Conservation (phyloP, 2,329 filamentous ascomycete genomes). For the Colletotrichum sp. region DNA sequence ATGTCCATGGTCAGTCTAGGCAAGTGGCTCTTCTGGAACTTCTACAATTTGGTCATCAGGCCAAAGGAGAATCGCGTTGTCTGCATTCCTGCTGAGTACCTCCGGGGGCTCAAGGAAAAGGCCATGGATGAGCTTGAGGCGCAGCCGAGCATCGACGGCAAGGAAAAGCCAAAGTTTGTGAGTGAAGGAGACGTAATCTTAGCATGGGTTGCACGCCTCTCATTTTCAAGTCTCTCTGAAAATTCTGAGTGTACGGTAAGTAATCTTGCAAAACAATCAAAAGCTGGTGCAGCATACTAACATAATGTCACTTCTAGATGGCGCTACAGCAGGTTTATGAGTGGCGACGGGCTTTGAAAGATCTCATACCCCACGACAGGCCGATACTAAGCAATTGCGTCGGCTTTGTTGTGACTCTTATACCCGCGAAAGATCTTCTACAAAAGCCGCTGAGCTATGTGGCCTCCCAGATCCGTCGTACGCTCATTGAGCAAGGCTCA, state of each 20-base stretch:
- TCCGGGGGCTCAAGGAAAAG: neutral
- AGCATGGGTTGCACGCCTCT: constrained; percentile 39
- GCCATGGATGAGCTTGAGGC: neutral
- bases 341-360: neutral
- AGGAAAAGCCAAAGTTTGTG: constrained; percentile 28
- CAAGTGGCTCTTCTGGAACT: neutral
- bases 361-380: neutral
- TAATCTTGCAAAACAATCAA: neutral
- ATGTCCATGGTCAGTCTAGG: neutral
- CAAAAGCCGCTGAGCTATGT: neutral
- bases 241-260: constrained; percentile 4
- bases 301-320: neutral
- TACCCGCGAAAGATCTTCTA: neutral
- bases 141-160: constrained; percentile 22
- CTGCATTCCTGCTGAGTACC: neutral
- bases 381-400: neutral
- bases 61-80: neutral
- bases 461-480: neutral
- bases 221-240: constrained; percentile 26
- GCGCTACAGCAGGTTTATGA: neutral
- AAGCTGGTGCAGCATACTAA: neutral
- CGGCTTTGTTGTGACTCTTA: neutral
- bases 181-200: constrained; percentile 42
- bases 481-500: neutral
- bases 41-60: neutral